phyloP scores from a whole-genome alignment of 2,329 filamentous ascomycete species.

The Penicillium vulpinum region DNA sequence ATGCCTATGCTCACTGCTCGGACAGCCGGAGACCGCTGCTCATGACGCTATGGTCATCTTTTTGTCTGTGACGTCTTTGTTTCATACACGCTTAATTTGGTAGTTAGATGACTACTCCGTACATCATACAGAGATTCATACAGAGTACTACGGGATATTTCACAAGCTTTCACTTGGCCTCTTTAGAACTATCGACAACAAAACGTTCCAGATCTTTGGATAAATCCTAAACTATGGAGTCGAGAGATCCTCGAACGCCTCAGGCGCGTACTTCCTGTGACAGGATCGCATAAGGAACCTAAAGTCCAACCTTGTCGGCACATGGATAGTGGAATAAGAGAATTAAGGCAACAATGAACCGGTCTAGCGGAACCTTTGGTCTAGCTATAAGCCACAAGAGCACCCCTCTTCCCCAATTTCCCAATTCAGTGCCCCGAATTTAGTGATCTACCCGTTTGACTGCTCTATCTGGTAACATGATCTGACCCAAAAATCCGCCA shows the following conservation, averaged over 20 bases:
- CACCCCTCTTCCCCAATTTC: background rate
- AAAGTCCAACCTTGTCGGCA: background rate
- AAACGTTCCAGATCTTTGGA: conserved; percentile 10
- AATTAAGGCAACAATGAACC: background rate
- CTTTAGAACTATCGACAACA: conserved; percentile 6
- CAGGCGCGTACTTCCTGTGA: conserved; percentile 4
- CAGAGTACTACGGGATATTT: background rate
- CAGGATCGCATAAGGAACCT: background rate
- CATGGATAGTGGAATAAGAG: background rate
- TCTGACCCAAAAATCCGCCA: conserved; percentile 8
- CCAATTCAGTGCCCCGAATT: background rate
- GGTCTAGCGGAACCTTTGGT: background rate
- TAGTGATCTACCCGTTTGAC: conserved; percentile 6
- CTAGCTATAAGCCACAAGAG: background rate
- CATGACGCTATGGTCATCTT: background rate
- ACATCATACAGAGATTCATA: background rate
- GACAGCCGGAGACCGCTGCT: background rate
- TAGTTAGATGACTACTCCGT: background rate
- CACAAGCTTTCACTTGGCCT: background rate
- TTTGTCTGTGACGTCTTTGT: background rate
- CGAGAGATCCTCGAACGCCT: conserved; percentile 2
- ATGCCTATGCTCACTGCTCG: background rate
- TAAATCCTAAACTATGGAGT: conserved; percentile 18
- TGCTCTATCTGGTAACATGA: conserved; percentile 1
- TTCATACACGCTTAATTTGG: background rate